Evolutionary conservation across 2,329 filamentous ascomycete species (phyloP), one percentile per base, ranked within the genome.

Genomic region (Epicoccum nigrum): DNA sequence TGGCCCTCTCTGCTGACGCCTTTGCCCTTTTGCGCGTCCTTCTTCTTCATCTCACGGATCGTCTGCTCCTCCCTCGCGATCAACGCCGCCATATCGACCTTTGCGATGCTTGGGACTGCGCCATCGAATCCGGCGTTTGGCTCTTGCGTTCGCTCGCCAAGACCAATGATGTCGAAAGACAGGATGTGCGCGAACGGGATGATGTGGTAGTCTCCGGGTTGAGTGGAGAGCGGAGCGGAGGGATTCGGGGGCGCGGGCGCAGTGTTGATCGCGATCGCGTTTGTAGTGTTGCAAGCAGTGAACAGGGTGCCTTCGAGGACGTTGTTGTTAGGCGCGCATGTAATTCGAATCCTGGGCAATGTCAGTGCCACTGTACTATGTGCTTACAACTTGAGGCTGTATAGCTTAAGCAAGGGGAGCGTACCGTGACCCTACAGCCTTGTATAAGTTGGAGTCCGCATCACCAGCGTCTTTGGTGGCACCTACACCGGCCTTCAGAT

Each of bases 301-400:
- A 84, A 86, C 51, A 87, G 77, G 15, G 77, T 84, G 62, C 85
- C 85, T 69, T 87, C 84, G 52, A 84, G 73, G 19, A 78, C 81
- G 34, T 78, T 77, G 44, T 79, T 73, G 46, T 76, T 77, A 21
- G 78, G 72, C 13, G 78, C 76, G 42, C 82, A 85, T 48, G 78
- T 84, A 58, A 87, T 70, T 59, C 81, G 83, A 64, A 86, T 76
- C 51, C 84, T 86, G 67, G 30, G 17, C 23, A 30, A 43, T 35
- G 55, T 69, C 39, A 69, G 64, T 41, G 17, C 27, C 19, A 28
- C 31, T 34, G 15, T 38, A 37, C 17, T 11, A 15, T 16, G 25
- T 23, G 17, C 19, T 25, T 19, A 30, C 19, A 25, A 27, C 20
- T 25, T 42, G 50, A 37, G 7, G 42, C 27, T 20, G 43, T 35